phyloP scores from a whole-genome alignment of 345 rosid species.

The Brassica carinata region DNA sequence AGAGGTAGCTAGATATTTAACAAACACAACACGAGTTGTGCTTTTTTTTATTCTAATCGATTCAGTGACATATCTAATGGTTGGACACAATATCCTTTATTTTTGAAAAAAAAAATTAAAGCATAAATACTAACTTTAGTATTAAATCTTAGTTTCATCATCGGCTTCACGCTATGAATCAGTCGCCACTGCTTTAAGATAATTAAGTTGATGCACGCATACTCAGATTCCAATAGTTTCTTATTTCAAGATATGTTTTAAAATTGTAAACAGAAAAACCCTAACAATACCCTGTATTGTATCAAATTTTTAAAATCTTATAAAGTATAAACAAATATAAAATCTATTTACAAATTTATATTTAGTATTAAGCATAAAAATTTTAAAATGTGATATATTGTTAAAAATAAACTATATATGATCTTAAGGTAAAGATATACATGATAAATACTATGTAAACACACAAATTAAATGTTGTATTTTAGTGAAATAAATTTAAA shows the following conservation, averaged over 20 bases:
- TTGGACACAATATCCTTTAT: background rate
- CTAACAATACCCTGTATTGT: background rate
- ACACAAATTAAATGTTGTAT: background rate
- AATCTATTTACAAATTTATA: too few relatives aligned
- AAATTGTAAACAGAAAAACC: background rate
- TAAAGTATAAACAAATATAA: background rate
- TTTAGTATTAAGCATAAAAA: too few relatives aligned
- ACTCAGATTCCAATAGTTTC: constrained; percentile 10
- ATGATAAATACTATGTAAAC: background rate
- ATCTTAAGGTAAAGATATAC: background rate
- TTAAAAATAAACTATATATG: too few relatives aligned
- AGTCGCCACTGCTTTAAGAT: background rate
- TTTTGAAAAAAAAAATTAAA: background rate
- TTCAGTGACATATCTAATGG: background rate
- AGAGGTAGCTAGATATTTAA: background rate
- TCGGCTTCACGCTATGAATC: background rate
- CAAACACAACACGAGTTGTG: background rate
- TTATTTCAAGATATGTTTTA: background rate
- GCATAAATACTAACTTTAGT: background rate
- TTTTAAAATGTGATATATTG: too few relatives aligned
- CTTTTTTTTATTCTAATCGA: background rate
- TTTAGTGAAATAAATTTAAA: background rate
- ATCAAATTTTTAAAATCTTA: too few relatives aligned
- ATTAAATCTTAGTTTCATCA: background rate
- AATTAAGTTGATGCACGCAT: background rate